phyloP scores from a whole-genome alignment of 2,329 filamentous ascomycete genomes.

The Talaromyces pinophilus region DNA sequence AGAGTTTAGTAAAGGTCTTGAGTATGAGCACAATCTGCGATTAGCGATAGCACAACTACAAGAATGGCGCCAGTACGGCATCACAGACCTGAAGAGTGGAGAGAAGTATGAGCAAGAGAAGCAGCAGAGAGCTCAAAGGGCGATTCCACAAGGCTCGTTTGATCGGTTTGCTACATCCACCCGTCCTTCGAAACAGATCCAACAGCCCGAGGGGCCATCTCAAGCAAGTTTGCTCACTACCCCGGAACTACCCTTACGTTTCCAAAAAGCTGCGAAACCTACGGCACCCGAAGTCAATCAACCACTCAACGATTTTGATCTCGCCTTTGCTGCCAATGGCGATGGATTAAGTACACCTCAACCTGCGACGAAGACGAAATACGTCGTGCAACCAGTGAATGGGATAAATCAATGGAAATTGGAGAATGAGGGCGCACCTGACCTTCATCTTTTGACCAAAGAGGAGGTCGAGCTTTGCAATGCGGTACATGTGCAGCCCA shows the following conservation, averaged over 20 bases:
- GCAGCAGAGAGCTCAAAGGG: constrained; percentile 66
- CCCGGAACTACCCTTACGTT: constrained; percentile 71
- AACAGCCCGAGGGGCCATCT: constrained; percentile 69
- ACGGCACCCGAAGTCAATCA: constrained; percentile 31
- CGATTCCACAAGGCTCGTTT: constrained; percentile 73
- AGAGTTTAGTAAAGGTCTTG: constrained; percentile 76
- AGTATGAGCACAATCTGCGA: constrained; percentile 88
- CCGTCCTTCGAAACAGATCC: constrained; percentile 66
- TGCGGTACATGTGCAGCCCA: constrained; percentile 80
- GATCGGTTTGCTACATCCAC: constrained; percentile 75
- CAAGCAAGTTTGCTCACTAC: constrained; percentile 76
- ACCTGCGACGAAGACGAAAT: constrained; percentile 50
- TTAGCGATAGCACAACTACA: constrained; percentile 88
- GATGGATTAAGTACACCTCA: constrained; percentile 32
- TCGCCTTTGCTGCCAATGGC: constrained; percentile 54
- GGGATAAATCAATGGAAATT: constrained; percentile 60
- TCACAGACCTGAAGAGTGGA: constrained; percentile 80
- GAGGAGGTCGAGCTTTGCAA: constrained; percentile 88
- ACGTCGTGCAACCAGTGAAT: constrained; percentile 52
- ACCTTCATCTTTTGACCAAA: constrained; percentile 79
- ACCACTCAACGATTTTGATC: constrained; percentile 55
- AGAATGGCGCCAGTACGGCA: constrained; percentile 84
- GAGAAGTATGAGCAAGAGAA: constrained; percentile 95
- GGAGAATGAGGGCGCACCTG: constrained; percentile 70
- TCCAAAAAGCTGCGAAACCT: constrained; percentile 43